Base-by-base conservation (phyloP, 306 rosid genomes). In the Dalbergia cochinchinensis region DNA sequence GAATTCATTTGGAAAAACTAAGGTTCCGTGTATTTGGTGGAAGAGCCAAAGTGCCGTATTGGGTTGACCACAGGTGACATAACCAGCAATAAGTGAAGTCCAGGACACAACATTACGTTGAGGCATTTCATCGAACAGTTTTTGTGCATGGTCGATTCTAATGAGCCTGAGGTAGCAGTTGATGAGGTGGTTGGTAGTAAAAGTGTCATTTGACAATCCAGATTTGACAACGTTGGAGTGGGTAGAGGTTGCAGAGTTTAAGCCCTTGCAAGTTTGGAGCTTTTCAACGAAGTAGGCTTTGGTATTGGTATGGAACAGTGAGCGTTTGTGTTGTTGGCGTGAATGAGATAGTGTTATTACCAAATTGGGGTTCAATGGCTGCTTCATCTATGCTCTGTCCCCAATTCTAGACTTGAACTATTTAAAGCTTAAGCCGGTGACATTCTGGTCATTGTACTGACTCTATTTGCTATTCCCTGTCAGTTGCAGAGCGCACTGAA, bases 11-110 rank as follows among this genome's bases (percentile, higher is more conserved):
- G 97, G 94, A 5, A 18, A 44, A 69, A 94, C 88, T 4, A 60
- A 76, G 22, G 84, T 87, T 48, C 72, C 78, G 19, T 58, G 74
- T 93, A 91, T 89, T 39, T 84, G 83, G 65, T 37, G 58, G 58
- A 92, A 91, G 16, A 91, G 78, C 7, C 54, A 39, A 53, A 92
- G 86, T 64, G 90, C 84, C 59, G 67, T 65, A 63, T 54, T 48
- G 54, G 97, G 93, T 41, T 61, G 87, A 59, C 77, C 86, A n/a
- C 18, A 37, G 20, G 51, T 34, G 11, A 87, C 62, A 22, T 87
- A 91, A 54, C 97, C 94, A 0, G 91, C 87, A 82, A 94, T 90
- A 81, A 94, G 91, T 2, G 94, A 83, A 71, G 98, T 89, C 91
- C 93, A 92, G 5, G 97, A 89, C 18, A 94, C 97, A 18, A 94